Evolutionary conservation across 2,329 filamentous ascomycete species (phyloP).

Genomic region (Alternaria gaisen): DNA sequence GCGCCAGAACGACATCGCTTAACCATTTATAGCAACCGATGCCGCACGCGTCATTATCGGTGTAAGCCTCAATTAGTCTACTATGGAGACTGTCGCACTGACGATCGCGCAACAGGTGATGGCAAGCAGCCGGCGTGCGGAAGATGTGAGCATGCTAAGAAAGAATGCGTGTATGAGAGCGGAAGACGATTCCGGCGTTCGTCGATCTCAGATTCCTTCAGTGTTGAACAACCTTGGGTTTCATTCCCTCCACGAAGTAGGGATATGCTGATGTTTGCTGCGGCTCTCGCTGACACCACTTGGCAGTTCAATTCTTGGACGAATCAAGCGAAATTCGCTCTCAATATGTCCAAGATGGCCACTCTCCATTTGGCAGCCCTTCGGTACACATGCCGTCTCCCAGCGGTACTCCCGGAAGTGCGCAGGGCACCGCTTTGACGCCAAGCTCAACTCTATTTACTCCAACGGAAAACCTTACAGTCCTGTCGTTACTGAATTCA

Average conservation of each 20-base stretch:
- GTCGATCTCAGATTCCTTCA: constrained; percentile 45
- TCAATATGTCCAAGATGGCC: constrained; percentile 38
- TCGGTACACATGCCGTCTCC: constrained; percentile 16
- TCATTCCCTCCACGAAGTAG: constrained; percentile 47
- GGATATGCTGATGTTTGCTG: background rate
- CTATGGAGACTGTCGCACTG: constrained; percentile 15
- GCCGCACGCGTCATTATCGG: constrained; percentile 50
- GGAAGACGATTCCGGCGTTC: constrained; percentile 48
- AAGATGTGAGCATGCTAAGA: constrained; percentile 44
- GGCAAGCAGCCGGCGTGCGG: constrained; percentile 46
- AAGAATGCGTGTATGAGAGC: constrained; percentile 47
- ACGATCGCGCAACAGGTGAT: constrained; percentile 39
- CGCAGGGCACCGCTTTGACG: constrained; percentile 24
- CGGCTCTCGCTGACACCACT: constrained; percentile 18
- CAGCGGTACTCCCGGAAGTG: constrained; percentile 23
- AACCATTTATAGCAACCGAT: constrained; percentile 44
- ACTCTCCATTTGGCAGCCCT: constrained; percentile 25
- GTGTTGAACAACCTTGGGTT: constrained; percentile 47
- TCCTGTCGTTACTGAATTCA: constrained; percentile 45
- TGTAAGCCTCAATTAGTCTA: constrained; percentile 30
- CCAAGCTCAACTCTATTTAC: constrained; percentile 29
- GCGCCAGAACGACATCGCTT: constrained; percentile 17
- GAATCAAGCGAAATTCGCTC: constrained; percentile 47
- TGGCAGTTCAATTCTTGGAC: constrained; percentile 48
- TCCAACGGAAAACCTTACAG: constrained; percentile 44